phyloP scores from a whole-genome alignment of 1,284 basidiomycete genomes.

The Boletus semigastroideus region DNA sequence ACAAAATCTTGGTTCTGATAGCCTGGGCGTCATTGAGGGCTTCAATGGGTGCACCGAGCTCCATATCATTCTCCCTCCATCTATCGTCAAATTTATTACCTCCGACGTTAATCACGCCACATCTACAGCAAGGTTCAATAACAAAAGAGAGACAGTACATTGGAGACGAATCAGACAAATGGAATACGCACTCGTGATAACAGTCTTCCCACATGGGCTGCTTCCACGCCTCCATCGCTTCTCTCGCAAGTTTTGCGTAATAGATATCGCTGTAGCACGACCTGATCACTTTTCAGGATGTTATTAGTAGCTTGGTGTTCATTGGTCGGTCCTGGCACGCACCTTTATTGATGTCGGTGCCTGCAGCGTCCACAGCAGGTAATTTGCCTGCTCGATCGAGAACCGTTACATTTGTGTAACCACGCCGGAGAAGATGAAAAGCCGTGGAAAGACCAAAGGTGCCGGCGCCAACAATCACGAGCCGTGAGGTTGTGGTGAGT shows the following conservation, averaged over 20 bases:
- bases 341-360: conserved; percentile 86
- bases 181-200: conserved; percentile 73
- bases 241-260: conserved; percentile 69
- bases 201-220: conserved; percentile 64
- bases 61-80: conserved; percentile 58
- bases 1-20: conserved; percentile 27
- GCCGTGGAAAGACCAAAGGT: conserved; percentile 87
- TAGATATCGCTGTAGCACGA: conserved; percentile 68
- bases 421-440: conserved; percentile 67
- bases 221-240: conserved; percentile 75
- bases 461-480: conserved; percentile 83
- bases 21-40: conserved; percentile 36
- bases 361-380: conserved; percentile 79
- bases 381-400: conserved; percentile 65
- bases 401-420: conserved; percentile 69
- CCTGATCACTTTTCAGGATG: conserved; percentile 54
- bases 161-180: neutral
- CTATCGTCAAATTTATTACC: conserved; percentile 28
- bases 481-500: conserved; percentile 11
- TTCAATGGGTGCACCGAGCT: conserved; percentile 49
- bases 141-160: neutral
- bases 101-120: conserved; percentile 28
- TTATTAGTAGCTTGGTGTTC: neutral
- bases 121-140: conserved; percentile 10
- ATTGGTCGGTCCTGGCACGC: conserved; percentile 16